These are phyloP conservation scores for Crithidia expoeki DNA, from an alignment of 208 protist species.

Conservation along the genomic window DNA sequence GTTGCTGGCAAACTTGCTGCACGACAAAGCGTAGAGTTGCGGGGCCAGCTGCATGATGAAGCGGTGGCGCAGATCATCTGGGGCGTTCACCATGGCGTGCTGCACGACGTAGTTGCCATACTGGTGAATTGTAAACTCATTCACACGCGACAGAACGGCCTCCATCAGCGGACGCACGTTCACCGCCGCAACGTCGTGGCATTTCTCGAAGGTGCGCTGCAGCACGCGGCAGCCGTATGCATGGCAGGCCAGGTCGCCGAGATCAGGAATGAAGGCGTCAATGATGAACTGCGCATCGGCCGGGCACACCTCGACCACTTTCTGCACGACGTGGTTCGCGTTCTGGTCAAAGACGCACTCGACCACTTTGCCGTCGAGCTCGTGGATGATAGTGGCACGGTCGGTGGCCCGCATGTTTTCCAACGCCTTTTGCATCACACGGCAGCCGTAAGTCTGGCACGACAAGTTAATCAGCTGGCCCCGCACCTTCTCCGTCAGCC, in stretches of 20 bases:
- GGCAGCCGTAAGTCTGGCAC: conserved; percentile 96
- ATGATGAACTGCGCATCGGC: conserved; percentile 91
- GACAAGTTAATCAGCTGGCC: conserved; percentile 90
- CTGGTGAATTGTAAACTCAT: conserved; percentile 93
- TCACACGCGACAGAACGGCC: conserved; percentile 83
- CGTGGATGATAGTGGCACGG: conserved; percentile 61
- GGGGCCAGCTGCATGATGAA: conserved; percentile 78
- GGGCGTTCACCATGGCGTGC: conserved; percentile 95
- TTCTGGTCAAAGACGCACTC: conserved; percentile 98
- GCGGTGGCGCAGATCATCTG: conserved; percentile 65
- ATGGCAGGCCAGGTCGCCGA: conserved; percentile 92
- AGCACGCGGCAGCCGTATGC: conserved; percentile 99
- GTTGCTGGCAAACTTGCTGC: conserved; percentile 99
- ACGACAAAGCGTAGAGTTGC: conserved; percentile 81
- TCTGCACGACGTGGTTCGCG: conserved; percentile 99
- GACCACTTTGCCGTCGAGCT: conserved; percentile 91
- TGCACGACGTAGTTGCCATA: conserved; percentile 99
- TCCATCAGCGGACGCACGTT: conserved; percentile 85
- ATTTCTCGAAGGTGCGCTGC: conserved; percentile 94
- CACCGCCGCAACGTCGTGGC: conserved; percentile 46
- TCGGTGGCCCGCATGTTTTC: conserved; percentile 61
- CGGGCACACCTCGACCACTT: conserved; percentile 96
- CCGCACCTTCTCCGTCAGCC: conserved; percentile 70
- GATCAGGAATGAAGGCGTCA: conserved; percentile 90
- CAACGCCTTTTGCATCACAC: conserved; percentile 97